Percentiles rank a stretch among this genome's conserved stretches.
These are phyloP conservation scores for Trichomonas vaginalis DNA, from an alignment of 208 protist species.

Conservation along the genomic window DNA sequence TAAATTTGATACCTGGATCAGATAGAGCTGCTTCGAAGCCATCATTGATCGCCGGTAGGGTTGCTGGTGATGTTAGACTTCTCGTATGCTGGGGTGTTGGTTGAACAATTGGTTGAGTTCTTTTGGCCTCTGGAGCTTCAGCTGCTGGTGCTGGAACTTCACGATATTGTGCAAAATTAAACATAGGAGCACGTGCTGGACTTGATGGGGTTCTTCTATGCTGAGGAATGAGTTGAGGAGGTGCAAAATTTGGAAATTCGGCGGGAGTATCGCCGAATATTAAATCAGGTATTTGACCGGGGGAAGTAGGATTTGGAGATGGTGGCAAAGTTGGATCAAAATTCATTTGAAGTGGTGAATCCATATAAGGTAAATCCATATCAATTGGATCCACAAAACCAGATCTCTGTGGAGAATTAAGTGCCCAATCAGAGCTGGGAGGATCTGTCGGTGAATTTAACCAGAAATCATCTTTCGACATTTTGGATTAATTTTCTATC, in stretches of 20 bases:
- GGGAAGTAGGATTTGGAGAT: background rate
- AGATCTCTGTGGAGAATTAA: background rate
- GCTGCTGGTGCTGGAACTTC: background rate
- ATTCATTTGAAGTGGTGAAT: background rate
- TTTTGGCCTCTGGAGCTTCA: background rate
- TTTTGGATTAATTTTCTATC: no score
- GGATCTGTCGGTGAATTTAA: background rate
- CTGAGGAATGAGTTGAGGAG: background rate
- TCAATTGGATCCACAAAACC: background rate
- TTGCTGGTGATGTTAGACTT: background rate
- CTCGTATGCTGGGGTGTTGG: background rate
- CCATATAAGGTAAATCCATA: background rate
- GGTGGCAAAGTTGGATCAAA: background rate
- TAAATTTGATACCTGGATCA: background rate
- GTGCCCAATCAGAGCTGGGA: background rate
- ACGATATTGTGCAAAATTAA: background rate
- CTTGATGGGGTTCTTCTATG: background rate
- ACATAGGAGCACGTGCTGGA: background rate
- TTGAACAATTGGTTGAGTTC: background rate
- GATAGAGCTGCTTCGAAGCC: background rate
- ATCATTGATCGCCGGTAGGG: background rate
- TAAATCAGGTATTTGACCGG: background rate
- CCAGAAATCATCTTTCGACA: background rate
- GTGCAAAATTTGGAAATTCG: background rate
- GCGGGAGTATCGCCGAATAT: background rate